These are phyloP conservation scores for Hanseniaspora guilliermondii DNA, from an alignment of 805 yeast genomes.

Conservation along the genomic window DNA sequence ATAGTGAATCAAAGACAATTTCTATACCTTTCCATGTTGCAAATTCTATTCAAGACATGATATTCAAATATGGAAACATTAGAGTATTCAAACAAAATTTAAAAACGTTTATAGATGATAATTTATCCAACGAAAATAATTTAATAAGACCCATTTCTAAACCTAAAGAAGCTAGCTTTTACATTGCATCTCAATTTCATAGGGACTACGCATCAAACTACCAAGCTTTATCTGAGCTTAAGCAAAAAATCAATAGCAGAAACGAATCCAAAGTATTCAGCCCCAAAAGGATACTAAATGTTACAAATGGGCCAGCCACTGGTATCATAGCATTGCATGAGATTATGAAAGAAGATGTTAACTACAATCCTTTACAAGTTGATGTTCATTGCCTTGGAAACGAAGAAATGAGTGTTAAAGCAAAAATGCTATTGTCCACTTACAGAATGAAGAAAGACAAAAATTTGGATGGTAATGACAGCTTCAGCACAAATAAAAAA, in stretches of 20 bases:
- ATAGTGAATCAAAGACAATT: neutral
- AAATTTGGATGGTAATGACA: conserved; percentile 3
- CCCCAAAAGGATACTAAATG: conserved; percentile 60
- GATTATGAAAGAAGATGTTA: conserved; percentile 44
- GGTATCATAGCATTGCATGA: conserved; percentile 85
- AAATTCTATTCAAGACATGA: neutral
- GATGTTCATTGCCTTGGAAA: conserved; percentile 63
- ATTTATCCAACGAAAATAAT: neutral
- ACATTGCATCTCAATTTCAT: conserved; percentile 64
- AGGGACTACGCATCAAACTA: conserved; percentile 65
- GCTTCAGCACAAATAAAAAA: conserved; percentile 15
- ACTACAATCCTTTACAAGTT: conserved; percentile 47
- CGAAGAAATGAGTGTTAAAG: conserved; percentile 65
- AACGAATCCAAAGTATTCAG: conserved; percentile 28
- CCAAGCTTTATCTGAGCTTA: conserved; percentile 56
- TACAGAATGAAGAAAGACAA: conserved; percentile 33
- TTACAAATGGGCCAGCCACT: conserved; percentile 84
- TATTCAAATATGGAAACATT: neutral
- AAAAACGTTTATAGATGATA: conserved; percentile 1
- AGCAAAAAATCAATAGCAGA: conserved; percentile 38
- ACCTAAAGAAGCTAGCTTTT: conserved; percentile 57
- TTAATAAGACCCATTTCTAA: conserved; percentile 18
- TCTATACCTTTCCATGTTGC: neutral
- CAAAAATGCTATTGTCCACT: conserved; percentile 60
- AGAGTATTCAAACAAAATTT: neutral